These are phyloP conservation scores for Fusarium sp. DNA, from an alignment of 2,329 filamentous ascomycete genomes.

Conservation along the genomic window DNA sequence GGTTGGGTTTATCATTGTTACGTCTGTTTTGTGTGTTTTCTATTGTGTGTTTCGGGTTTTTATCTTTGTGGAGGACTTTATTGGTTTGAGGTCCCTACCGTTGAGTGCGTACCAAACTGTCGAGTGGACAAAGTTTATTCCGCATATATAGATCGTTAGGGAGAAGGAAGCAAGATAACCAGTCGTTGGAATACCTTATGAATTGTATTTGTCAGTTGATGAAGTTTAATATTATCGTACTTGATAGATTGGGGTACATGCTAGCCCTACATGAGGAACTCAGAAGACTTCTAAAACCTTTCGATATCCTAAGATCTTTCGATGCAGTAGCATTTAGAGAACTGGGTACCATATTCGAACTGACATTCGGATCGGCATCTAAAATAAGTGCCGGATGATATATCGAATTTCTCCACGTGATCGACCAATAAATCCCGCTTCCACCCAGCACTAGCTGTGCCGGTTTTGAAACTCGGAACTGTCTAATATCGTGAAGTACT, in stretches of 20 bases:
- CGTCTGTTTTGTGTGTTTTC: background rate
- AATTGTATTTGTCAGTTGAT: no score
- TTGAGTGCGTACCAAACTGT: slow-evolving; percentile 11
- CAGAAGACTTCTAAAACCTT: no score
- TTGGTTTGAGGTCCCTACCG: slow-evolving; percentile 6
- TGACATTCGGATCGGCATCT: background rate
- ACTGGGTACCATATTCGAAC: background rate
- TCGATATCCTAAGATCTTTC: no score
- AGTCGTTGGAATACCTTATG: background rate
- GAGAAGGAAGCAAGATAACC: background rate
- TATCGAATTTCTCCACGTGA: background rate
- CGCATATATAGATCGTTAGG: slow-evolving; percentile 20
- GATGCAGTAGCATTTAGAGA: no score
- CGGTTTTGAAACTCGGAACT: no score
- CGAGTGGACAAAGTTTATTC: slow-evolving; percentile 10
- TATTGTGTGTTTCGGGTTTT: slow-evolving; percentile 2
- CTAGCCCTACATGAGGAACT: no score
- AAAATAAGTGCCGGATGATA: background rate
- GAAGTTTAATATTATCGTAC: no score
- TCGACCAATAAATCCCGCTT: background rate
- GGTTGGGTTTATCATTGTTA: slow-evolving; percentile 1
- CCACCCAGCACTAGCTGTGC: no score
- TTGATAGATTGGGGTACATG: no score
- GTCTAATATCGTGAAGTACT: background rate
- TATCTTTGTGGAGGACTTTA: slow-evolving; percentile 15